Conservation (phyloP, 2,329 filamentous ascomycete species). For the Claviceps africana region DNA sequence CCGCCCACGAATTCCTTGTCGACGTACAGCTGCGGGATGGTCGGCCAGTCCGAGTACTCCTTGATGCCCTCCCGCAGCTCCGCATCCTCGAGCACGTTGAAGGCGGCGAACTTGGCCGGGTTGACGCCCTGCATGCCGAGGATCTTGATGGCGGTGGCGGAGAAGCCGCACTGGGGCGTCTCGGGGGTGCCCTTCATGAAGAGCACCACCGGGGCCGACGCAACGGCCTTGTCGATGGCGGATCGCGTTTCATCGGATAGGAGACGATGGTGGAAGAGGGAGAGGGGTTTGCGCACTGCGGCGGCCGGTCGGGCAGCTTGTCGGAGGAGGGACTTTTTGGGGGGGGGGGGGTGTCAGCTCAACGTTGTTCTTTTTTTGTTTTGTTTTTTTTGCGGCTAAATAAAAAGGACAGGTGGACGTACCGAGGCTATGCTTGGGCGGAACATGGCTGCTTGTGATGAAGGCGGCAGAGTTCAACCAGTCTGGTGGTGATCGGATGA, state of each 20-base stretch:
- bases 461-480: background rate
- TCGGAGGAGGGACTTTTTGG: conserved; percentile 14
- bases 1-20: conserved; percentile 93
- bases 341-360: background rate
- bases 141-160: conserved; percentile 86
- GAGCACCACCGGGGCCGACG: conserved; percentile 78
- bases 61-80: conserved; percentile 88
- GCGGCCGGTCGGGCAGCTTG: conserved; percentile 21
- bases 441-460: conserved; percentile 11
- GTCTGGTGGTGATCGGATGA: no score
- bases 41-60: conserved; percentile 98
- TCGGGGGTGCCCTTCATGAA: conserved; percentile 99
- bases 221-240: conserved; percentile 83
- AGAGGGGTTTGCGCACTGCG: conserved; percentile 13
- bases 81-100: conserved; percentile 88
- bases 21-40: conserved; percentile 91
- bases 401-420: conserved; percentile 1
- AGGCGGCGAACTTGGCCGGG: conserved; percentile 91
- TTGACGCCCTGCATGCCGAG: conserved; percentile 89
- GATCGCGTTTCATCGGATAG: conserved; percentile 67
- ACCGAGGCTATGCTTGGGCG: conserved; percentile 13
- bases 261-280: conserved; percentile 41
- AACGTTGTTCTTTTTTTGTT: background rate
- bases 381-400: background rate
- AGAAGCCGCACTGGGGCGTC: conserved; percentile 93